Conservation (phyloP, 306 rosid genomes). For the Urtica urens region DNA sequence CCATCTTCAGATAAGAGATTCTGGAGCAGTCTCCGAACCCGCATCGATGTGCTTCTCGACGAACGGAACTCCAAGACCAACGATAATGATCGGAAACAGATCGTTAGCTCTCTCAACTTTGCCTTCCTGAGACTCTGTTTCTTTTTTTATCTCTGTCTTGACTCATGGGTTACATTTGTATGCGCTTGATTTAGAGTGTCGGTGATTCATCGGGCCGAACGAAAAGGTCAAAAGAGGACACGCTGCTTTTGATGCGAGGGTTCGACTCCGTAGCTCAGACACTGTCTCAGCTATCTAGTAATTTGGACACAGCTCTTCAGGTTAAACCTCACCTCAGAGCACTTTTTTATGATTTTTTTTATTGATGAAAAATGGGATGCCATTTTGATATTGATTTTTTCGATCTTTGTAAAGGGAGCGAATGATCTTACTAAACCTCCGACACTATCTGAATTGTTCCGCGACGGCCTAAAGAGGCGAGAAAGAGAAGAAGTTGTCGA, state of each 20-base stretch:
- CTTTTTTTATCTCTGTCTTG: background rate
- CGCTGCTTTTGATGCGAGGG: slow-evolving; percentile 67
- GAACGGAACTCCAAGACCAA: slow-evolving; percentile 18
- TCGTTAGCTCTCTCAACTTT: background rate
- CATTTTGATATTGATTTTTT: background rate
- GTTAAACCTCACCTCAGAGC: too few relatives aligned
- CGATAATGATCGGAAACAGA: background rate
- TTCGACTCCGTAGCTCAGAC: slow-evolving; percentile 75
- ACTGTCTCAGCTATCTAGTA: slow-evolving; percentile 59
- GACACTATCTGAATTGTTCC: slow-evolving; percentile 66
- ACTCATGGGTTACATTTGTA: background rate
- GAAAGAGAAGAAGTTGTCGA: slow-evolving; percentile 32
- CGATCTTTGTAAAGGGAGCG: slow-evolving; percentile 44
- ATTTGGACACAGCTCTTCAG: slow-evolving; percentile 74
- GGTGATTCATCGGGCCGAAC: slow-evolving; percentile 22
- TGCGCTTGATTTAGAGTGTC: slow-evolving; percentile 25
- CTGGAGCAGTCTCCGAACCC: slow-evolving; percentile 57
- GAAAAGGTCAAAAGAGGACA: slow-evolving; percentile 48
- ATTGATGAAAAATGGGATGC: background rate
- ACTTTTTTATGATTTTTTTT: background rate
- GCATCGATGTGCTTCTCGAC: slow-evolving; percentile 39
- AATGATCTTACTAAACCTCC: slow-evolving; percentile 73
- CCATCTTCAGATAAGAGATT: slow-evolving; percentile 72
- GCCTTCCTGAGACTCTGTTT: background rate
- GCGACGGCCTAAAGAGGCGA: slow-evolving; percentile 25